Base-by-base conservation (phyloP, 305 asterid species). In the Striga hermonthica region DNA sequence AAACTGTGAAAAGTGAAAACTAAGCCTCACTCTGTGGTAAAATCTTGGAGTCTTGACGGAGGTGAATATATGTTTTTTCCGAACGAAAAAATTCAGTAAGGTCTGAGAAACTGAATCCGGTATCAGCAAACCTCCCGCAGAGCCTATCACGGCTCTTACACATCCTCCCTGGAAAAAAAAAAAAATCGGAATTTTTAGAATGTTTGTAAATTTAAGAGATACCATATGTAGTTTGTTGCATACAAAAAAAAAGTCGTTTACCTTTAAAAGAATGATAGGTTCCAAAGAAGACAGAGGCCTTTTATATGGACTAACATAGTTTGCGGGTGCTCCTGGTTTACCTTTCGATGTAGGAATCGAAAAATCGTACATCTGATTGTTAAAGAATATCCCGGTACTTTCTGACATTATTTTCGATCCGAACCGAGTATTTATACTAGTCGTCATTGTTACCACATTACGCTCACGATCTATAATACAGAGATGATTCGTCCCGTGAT, bases 241-340 rank as follows among this genome's bases (percentile, higher is more conserved):
- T 22, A 22, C 31, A 22, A 22, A 22, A 22, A 22, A 22, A 22
- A 22, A 2, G 2, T 2, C 1, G 31, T 22, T 40, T 44, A 66
- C 62, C 70, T 54, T 66, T 37, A 35, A 54, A 12, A 66, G 55
- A 66, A 66, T 44, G 16, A 7, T 34, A 31, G 71, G 64, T 1
- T 64, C 57, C 71, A 57, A 41, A n/a, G 71, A 66, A 9, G 71
- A 66, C 57, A 66, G 15, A 13, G 71, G 64, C 57, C 71, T 43
- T 36, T 57, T 66, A 9, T 22, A 66, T 12, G 71, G 71, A 41
- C 28, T 3, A 44, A 57, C 10, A 35, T 6, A 66, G 45, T 66
- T 66, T 0, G 72, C 65, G 3, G 72, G 72, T 11, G 65, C 57
- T 34, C 58, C 49, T 5, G 72, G 72, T 57, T 47, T 44, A 56